Percentiles rank a stretch among this genome's conserved stretches.
Evolutionary conservation across 2,329 filamentous ascomycete genomes (phyloP).

Genomic region (Coniochaeta ligniaria): DNA sequence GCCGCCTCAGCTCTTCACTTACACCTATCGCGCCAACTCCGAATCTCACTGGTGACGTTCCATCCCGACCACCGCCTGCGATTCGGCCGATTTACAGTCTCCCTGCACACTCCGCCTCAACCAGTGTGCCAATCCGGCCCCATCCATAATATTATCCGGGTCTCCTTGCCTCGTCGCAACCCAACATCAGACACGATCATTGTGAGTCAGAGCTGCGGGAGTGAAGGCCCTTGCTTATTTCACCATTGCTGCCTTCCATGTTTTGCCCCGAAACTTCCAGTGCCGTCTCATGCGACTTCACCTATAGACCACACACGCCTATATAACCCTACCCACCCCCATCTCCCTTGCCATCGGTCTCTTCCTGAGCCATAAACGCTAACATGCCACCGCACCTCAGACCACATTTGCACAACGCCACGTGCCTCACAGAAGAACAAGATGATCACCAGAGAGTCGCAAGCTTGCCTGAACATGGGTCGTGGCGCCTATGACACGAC

Average conservation of each 20-base stretch:
- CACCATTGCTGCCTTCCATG: background rate
- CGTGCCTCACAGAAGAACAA: conserved; percentile 10
- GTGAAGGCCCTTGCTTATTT: conserved; percentile 4
- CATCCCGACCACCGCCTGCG: conserved; percentile 9
- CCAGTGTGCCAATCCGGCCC: conserved; percentile 15
- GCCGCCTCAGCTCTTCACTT: conserved; percentile 14
- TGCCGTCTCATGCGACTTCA: conserved; percentile 5
- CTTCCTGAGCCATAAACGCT: conserved; percentile 8
- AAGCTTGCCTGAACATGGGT: conserved; percentile 23
- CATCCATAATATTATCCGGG: background rate
- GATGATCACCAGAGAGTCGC: conserved; percentile 24
- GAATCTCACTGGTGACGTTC: conserved; percentile 9
- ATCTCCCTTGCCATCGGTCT: background rate
- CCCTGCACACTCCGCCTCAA: conserved; percentile 17
- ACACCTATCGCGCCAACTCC: conserved; percentile 7
- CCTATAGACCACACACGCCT: conserved; percentile 5
- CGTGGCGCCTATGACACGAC: conserved; percentile 29
- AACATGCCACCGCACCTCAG: conserved; percentile 9
- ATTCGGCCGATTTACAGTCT: conserved; percentile 16
- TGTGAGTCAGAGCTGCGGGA: conserved; percentile 20
- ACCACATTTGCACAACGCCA: conserved; percentile 5
- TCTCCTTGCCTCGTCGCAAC: conserved; percentile 11
- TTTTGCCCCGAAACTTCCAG: conserved; percentile 4
- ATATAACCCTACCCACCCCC: background rate
- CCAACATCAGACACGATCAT: conserved; percentile 7